Percentiles rank a stretch among this genome's conserved stretches.
Evolutionary conservation across 441 rosid genomes (phyloP).

Genomic region (Populus tomentosa): DNA sequence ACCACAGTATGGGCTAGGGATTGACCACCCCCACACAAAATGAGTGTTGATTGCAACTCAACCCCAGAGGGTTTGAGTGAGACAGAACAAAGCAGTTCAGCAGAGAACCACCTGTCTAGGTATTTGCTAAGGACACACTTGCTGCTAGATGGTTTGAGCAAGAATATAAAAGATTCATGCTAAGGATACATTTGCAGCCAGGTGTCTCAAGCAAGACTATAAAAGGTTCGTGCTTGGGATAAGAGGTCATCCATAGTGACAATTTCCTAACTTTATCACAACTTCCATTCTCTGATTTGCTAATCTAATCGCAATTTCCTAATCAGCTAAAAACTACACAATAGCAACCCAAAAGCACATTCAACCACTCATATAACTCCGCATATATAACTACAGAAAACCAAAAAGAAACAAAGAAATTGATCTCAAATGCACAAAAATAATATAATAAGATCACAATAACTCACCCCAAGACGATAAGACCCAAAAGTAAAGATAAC

Average conservation of each 20-base stretch:
- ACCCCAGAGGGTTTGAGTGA: background rate
- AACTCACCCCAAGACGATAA: slow-evolving; percentile 48
- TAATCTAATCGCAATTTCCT: background rate
- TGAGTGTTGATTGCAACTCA: background rate
- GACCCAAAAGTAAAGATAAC: slow-evolving; percentile 70
- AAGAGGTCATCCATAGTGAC: background rate
- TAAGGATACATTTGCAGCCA: no score
- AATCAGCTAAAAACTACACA: background rate
- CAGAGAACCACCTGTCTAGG: background rate
- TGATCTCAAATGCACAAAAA: background rate
- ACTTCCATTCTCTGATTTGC: background rate
- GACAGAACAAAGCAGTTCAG: background rate
- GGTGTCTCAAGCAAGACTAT: no score
- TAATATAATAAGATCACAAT: no score
- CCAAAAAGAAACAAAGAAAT: background rate
- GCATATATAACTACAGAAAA: background rate
- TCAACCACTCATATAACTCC: background rate
- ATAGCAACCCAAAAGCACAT: background rate
- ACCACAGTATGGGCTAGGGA: no score
- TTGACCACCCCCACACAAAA: background rate
- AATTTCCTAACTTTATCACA: background rate
- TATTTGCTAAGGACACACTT: background rate
- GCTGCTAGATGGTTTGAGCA: background rate
- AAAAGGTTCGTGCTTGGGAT: no score
- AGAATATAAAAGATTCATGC: background rate